These are phyloP conservation scores for Tetrapisispora pingtungensis DNA, from an alignment of 805 yeast species.

Conservation along the genomic window DNA sequence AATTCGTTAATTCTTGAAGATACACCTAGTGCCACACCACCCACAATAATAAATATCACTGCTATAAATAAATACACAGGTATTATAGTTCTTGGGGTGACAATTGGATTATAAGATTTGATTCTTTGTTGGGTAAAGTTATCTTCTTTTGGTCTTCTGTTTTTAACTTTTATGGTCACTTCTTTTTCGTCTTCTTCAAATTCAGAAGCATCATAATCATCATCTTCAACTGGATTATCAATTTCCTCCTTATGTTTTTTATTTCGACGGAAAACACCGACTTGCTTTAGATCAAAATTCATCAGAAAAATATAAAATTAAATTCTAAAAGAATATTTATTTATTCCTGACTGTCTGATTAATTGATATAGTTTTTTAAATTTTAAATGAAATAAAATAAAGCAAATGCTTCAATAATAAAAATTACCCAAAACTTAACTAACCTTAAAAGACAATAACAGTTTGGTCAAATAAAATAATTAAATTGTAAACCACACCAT, in stretches of 20 bases:
- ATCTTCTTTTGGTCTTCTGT: slow-evolving; percentile 61
- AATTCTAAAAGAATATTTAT: too few relatives aligned
- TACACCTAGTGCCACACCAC: slow-evolving; percentile 70
- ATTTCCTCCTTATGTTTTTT: background rate
- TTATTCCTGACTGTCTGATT: too few relatives aligned
- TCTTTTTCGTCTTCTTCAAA: slow-evolving; percentile 32
- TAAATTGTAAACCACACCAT: too few relatives aligned
- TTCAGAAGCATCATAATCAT: slow-evolving; percentile 29
- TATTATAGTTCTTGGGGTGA: slow-evolving; percentile 81
- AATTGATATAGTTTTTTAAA: too few relatives aligned
- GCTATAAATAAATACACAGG: slow-evolving; percentile 70
- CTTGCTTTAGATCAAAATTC: slow-evolving; percentile 22
- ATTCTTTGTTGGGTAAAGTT: slow-evolving; percentile 62
- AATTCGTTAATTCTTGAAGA: slow-evolving; percentile 63
- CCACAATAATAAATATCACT: slow-evolving; percentile 79
- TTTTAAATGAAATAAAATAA: too few relatives aligned
- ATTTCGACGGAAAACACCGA: slow-evolving; percentile 22
- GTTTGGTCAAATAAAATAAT: too few relatives aligned
- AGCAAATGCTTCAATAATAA: too few relatives aligned
- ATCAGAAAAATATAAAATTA: background rate
- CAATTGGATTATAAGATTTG: slow-evolving; percentile 60
- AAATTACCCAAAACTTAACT: too few relatives aligned
- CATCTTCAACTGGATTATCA: slow-evolving; percentile 15
- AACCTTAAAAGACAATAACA: too few relatives aligned
- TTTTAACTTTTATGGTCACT: slow-evolving; percentile 34